Base-by-base conservation (phyloP, 768 basidiomycete genomes). In the Xerocomus brunneocitrinus region DNA sequence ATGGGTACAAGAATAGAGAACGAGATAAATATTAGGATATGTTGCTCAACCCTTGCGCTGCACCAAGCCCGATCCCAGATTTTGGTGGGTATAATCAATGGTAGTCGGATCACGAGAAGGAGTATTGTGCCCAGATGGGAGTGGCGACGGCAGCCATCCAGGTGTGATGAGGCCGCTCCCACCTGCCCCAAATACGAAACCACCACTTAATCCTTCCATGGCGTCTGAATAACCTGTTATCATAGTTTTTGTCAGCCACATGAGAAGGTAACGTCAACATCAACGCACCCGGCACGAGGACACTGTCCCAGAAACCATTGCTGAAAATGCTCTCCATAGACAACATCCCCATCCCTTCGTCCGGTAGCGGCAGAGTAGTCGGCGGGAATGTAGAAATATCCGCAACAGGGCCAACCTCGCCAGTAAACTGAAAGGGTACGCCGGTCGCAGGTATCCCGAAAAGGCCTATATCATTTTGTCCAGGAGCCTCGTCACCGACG, bases 301-400 rank as follows among this genome's bases (percentile, higher is more conserved):
- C 83, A 59, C 79, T 91, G 68, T 92, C 91, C 91, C 91, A 93
- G 68, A 93, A 93, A 39, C 82, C 83, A 54, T 76, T 82, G 55
- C 82, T 85, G 49, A 93, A 74, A 40, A 92, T 85, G 62, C 82
- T 85, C 61, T 92, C 91, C 86, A 93, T 91, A 47, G 88, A 84
- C 56, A 92, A 64, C 72, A 78, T 68, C 39, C 76, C 77, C 53
- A 67, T 65, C 43, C 68, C 66, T 55, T 73, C 73, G 66, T 71
- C 71, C 34, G 76, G 66, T 35, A 66, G 44, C 50, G 77, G 75
- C 52, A 82, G 85, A 86, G 91, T 90, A 49, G 86, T 90, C n/a
- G 90, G 90, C 46, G 89, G 90, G 79, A 91, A 91, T 50, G 83
- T 89, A 44, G 85, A 81, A 61, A 91, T 83, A 66, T 91, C 89